Evolutionary conservation across 1,284 basidiomycete species (phyloP).

Genomic region (Clitocybe nebularis): DNA sequence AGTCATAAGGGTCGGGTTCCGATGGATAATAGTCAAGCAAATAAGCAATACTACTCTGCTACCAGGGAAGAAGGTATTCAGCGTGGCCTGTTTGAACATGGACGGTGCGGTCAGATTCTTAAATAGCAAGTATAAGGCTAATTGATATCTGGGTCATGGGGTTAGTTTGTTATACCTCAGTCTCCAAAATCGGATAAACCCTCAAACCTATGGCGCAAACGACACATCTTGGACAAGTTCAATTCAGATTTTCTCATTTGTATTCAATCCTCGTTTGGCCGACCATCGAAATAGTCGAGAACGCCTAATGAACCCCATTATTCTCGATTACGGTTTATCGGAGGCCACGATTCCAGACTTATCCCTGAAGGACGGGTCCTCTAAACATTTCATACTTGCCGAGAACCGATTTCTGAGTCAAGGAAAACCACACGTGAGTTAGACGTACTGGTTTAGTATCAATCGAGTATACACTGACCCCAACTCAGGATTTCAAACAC

Average conservation of each 20-base stretch:
- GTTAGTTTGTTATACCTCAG: constrained; percentile 11
- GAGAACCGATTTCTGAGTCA: constrained; percentile 22
- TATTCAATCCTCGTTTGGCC: constrained; percentile 25
- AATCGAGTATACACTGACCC: background rate
- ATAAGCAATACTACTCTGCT: constrained; percentile 20
- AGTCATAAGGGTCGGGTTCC: constrained; percentile 11
- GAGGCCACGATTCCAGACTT: constrained; percentile 23
- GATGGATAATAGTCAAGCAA: constrained; percentile 29
- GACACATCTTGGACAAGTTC: constrained; percentile 23
- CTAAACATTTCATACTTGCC: constrained; percentile 19
- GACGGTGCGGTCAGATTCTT: constrained; percentile 26
- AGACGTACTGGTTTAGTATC: constrained; percentile 6
- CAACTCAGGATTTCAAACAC: constrained; percentile 23
- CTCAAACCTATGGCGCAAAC: constrained; percentile 21
- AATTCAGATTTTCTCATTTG: constrained; percentile 26
- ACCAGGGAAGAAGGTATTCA: constrained; percentile 18
- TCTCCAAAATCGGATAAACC: constrained; percentile 20
- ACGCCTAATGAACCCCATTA: constrained; percentile 21
- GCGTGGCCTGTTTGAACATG: constrained; percentile 35
- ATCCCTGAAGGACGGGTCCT: constrained; percentile 9
- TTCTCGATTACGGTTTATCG: constrained; percentile 32
- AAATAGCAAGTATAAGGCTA: too few species aligned
- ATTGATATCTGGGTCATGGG: too few species aligned
- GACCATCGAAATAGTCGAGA: constrained; percentile 26
- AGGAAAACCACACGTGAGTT: constrained; percentile 14